Base-by-base conservation (phyloP, 371 early-diverging fungal species). In the Mortierella sp. region DNA sequence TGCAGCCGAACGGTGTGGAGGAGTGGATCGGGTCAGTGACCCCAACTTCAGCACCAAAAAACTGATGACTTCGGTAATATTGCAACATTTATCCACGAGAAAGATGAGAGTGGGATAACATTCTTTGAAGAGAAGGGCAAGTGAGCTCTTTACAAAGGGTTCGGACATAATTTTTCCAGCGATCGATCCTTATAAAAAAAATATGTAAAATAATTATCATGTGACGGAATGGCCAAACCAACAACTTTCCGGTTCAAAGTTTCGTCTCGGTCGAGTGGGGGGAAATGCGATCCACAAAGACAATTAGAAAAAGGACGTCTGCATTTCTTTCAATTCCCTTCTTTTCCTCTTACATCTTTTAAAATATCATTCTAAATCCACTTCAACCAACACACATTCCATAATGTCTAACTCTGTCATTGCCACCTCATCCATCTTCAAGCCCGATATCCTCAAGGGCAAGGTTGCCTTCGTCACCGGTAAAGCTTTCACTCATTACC, bases 391-490 rank as follows among this genome's bases (percentile, higher is more conserved):
- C 32, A 54, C 42, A 72, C 28, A 57, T 32, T 55, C 64, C 65
- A 75, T 22, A 28, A 83, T 83, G 83, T 49, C 78, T 45, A 66
- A 64, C 68, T 66, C 80, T 34, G 63, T 64, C 58, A 51, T 78
- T 55, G 63, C 73, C 26, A 84, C 84, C 40, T 71, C 23, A 47
- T 49, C 72, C 40, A 72, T 82, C 60, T 84, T 84, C 73, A 76
- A 66, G 61, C 63, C 66, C 10, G 82, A 85, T 61, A 70, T 84
- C 58, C 81, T 86, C 64, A 78, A 80, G 68, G 88, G 88, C 72
- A 89, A 89, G 72, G 87, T 89, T 23, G 91, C 89, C 31, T 86
- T 90, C 59, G 85, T 89, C 32, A 90, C 91, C 26, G 91, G 91
- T 68, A 89, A 78, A 64, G 55, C 88, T 4, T 28, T 43, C 47